Percentiles rank a stretch among this genome's conserved stretches.
Conservation (phyloP, 2,329 filamentous ascomycete species). For the Gnomoniopsis sp. region DNA sequence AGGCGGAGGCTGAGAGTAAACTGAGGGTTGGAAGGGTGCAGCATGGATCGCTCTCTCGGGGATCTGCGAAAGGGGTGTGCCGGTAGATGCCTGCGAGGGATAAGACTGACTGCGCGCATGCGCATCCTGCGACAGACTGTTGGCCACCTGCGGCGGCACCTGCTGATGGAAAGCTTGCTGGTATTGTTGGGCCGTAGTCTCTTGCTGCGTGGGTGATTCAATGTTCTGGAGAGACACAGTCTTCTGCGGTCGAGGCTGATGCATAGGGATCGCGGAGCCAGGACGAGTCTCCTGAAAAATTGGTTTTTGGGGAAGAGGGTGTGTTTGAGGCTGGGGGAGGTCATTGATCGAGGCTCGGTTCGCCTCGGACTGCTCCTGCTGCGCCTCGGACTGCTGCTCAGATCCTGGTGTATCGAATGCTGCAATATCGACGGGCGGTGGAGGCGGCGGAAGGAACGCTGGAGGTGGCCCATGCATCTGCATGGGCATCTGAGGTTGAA, state of each 20-base stretch:
- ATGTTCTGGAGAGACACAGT: conserved; percentile 89
- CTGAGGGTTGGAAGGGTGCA: conserved; percentile 78
- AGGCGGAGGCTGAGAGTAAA: conserved; percentile 59
- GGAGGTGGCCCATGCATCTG: conserved; percentile 25
- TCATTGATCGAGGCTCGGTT: conserved; percentile 45
- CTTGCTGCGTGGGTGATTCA: conserved; percentile 67
- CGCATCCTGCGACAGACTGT: conserved; percentile 53
- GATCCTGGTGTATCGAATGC: conserved; percentile 2
- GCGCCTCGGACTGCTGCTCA: conserved; percentile 10
- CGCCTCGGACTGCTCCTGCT: conserved; percentile 17
- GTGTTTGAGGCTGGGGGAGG: conserved; percentile 54
- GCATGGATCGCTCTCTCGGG: conserved; percentile 91
- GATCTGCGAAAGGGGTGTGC: conserved; percentile 85
- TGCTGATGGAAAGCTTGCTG: conserved; percentile 94
- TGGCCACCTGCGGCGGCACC: conserved; percentile 71
- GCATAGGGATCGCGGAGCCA: conserved; percentile 64
- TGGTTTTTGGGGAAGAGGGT: conserved; percentile 57
- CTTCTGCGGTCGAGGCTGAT: conserved; percentile 94
- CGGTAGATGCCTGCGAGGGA: conserved; percentile 65
- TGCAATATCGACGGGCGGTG: conserved; percentile 21
- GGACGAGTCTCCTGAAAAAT: conserved; percentile 54
- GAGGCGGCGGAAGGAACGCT: conserved; percentile 12
- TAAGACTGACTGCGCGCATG: conserved; percentile 69
- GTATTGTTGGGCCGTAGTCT: conserved; percentile 46
- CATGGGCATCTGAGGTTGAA: conserved; percentile 24